Conservation (phyloP, 2,329 filamentous ascomycete genomes). For the Apiospora sp. region DNA sequence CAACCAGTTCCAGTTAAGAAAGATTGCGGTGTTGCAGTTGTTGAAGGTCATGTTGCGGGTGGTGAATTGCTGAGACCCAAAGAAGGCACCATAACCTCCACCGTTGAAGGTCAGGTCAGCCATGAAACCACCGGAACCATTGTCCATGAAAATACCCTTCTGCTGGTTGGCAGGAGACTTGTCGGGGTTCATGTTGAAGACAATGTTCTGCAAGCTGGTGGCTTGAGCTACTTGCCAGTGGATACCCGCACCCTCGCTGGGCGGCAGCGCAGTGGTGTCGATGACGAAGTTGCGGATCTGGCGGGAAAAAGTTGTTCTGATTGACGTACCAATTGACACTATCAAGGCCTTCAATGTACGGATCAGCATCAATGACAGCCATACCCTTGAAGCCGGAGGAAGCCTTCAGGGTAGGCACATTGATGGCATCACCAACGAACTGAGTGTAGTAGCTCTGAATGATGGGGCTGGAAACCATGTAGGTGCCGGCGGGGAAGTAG, state of each 20-base stretch:
- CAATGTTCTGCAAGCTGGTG: constrained; percentile 81
- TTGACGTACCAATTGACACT: constrained; percentile 77
- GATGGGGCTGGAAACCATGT: constrained; percentile 80
- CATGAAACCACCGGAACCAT: constrained; percentile 86
- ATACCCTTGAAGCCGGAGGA: constrained; percentile 78
- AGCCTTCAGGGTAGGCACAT: constrained; percentile 79
- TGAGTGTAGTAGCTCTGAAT: constrained; percentile 93
- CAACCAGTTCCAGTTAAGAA: constrained; percentile 92
- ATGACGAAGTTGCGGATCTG: constrained; percentile 84
- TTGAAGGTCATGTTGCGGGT: constrained; percentile 85
- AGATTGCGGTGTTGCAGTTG: constrained; percentile 81
- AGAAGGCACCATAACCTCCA: constrained; percentile 78
- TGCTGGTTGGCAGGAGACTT: constrained; percentile 70
- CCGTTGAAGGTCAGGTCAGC: constrained; percentile 84
- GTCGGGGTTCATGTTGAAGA: constrained; percentile 79
- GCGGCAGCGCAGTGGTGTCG: constrained; percentile 73
- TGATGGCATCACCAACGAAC: constrained; percentile 81
- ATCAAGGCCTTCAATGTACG: constrained; percentile 71
- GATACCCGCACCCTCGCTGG: constrained; percentile 71
- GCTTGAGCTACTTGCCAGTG: constrained; percentile 90
- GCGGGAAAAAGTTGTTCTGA: constrained; percentile 85
- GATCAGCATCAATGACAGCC: constrained; percentile 87
- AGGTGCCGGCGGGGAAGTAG: constrained; percentile 91
- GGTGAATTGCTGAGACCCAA: constrained; percentile 89
- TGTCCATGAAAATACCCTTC: constrained; percentile 85